Evolutionary conservation across 345 rosid species (phyloP).

Genomic region (Lumnitzera racemosa): DNA sequence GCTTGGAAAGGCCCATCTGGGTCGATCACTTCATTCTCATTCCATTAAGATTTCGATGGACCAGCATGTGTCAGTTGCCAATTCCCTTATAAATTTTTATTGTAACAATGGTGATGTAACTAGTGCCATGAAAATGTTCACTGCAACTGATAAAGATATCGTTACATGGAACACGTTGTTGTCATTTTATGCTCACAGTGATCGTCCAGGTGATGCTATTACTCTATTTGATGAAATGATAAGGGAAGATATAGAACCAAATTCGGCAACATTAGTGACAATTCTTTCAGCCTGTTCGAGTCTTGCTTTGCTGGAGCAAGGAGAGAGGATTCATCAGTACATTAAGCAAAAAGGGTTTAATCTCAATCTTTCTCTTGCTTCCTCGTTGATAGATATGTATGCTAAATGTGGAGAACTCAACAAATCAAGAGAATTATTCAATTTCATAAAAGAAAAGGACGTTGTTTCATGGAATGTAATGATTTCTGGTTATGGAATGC

Average conservation of each 20-base stretch:
- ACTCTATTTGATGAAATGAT: slow-evolving; percentile 51
- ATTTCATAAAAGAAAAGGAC: slow-evolving; percentile 40
- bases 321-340: slow-evolving; percentile 39
- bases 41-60: slow-evolving; percentile 25
- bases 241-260: slow-evolving; percentile 32
- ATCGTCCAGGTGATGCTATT: slow-evolving; percentile 35
- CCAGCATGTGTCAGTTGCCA: slow-evolving; percentile 28
- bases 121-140: slow-evolving; percentile 37
- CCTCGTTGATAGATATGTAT: slow-evolving; percentile 62
- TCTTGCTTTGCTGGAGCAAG: slow-evolving; percentile 46
- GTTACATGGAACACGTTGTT: slow-evolving; percentile 61
- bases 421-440: slow-evolving; percentile 41
- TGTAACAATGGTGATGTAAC: slow-evolving; percentile 42
- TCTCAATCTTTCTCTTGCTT: slow-evolving; percentile 41
- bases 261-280: slow-evolving; percentile 41
- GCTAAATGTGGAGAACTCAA: slow-evolving; percentile 63
- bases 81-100: slow-evolving; percentile 55
- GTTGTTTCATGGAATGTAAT: slow-evolving; percentile 58
- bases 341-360: slow-evolving; percentile 37
- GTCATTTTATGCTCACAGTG: slow-evolving; percentile 30
- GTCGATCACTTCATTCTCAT: slow-evolving; percentile 53
- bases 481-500: slow-evolving; percentile 61
- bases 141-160: slow-evolving; percentile 23
- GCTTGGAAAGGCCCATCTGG: slow-evolving; percentile 25
- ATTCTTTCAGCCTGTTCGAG: slow-evolving; percentile 60